A percentile compares a stretch with the other conserved stretches of the same genome.
phyloP scores from a whole-genome alignment of 73 alveolate species.

The Halteria grandinella region DNA sequence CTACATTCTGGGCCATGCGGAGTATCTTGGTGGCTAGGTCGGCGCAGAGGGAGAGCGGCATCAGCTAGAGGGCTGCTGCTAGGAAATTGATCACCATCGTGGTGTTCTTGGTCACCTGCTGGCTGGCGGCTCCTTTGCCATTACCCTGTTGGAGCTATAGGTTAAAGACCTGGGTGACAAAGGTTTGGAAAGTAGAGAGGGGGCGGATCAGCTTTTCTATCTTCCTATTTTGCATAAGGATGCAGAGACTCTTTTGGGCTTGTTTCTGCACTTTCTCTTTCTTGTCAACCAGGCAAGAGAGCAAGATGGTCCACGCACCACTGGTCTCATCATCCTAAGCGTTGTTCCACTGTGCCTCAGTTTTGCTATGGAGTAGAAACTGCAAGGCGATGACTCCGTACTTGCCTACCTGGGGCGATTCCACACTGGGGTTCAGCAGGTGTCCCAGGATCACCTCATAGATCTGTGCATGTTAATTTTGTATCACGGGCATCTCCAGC shows the following conservation, averaged over 20 bases:
- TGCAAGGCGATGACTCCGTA: constrained; percentile 51
- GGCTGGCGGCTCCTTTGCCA: background rate
- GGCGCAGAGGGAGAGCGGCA: constrained; percentile 39
- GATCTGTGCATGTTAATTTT: constrained; percentile 25
- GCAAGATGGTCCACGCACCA: constrained; percentile 13
- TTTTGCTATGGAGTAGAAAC: constrained; percentile 60
- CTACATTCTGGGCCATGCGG: constrained; percentile 30
- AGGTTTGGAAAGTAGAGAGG: constrained; percentile 5
- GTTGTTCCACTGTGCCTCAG: constrained; percentile 56
- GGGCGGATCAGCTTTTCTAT: constrained; percentile 30
- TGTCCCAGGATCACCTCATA: constrained; percentile 10
- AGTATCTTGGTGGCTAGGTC: constrained; percentile 20
- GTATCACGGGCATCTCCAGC: constrained; percentile 29
- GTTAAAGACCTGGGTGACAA: constrained; percentile 9
- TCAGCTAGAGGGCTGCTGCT: constrained; percentile 43
- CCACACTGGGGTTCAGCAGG: background rate
- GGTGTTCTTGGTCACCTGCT: constrained; percentile 4
- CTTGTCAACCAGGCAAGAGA: constrained; percentile 19
- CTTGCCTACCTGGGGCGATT: constrained; percentile 33
- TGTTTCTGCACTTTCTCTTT: constrained; percentile 42
- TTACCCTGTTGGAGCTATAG: constrained; percentile 13
- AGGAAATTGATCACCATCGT: constrained; percentile 11
- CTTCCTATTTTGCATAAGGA: constrained; percentile 44
- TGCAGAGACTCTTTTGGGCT: constrained; percentile 43
- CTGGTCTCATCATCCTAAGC: constrained; percentile 41